phyloP scores from a whole-genome alignment of 73 alveolate species.

The Diophrys appendiculata region DNA sequence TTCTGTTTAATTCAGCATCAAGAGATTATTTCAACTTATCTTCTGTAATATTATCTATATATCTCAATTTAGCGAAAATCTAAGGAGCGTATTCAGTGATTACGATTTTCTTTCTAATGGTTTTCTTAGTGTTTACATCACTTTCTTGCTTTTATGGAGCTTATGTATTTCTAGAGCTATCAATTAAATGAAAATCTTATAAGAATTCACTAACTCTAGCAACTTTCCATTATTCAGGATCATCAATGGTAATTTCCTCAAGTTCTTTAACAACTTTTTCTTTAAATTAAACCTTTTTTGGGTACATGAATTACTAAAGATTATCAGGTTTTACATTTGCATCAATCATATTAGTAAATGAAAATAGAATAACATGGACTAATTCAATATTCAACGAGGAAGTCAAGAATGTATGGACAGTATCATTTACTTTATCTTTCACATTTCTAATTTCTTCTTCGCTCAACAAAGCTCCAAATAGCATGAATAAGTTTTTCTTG shows the following conservation, averaged over 20 bases:
- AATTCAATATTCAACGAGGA: slow-evolving; percentile 62
- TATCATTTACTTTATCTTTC: slow-evolving; percentile 26
- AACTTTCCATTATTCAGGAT: slow-evolving; percentile 5
- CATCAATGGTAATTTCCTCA: background rate
- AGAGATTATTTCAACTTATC: slow-evolving; percentile 32
- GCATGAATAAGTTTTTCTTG: slow-evolving; percentile 7
- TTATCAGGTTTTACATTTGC: background rate
- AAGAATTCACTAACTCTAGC: background rate
- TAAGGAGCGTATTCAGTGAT: slow-evolving; percentile 48
- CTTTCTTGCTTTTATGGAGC: background rate
- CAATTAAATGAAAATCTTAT: background rate
- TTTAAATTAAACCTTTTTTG: no score
- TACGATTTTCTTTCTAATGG: slow-evolving; percentile 32
- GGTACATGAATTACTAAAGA: no score
- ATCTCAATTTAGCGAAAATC: slow-evolving; percentile 31
- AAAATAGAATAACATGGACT: slow-evolving; percentile 51
- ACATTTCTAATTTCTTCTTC: slow-evolving; percentile 14
- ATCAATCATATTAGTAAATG: slow-evolving; percentile 22
- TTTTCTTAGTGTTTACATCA: slow-evolving; percentile 8
- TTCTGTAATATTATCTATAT: slow-evolving; percentile 18
- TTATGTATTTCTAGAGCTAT: background rate
- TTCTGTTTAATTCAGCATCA: slow-evolving; percentile 38
- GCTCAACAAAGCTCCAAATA: background rate
- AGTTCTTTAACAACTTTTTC: background rate
- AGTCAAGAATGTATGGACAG: slow-evolving; percentile 50